These are phyloP conservation scores for Fusarium redolens DNA, from an alignment of 2,329 filamentous ascomycete genomes.

Conservation along the genomic window DNA sequence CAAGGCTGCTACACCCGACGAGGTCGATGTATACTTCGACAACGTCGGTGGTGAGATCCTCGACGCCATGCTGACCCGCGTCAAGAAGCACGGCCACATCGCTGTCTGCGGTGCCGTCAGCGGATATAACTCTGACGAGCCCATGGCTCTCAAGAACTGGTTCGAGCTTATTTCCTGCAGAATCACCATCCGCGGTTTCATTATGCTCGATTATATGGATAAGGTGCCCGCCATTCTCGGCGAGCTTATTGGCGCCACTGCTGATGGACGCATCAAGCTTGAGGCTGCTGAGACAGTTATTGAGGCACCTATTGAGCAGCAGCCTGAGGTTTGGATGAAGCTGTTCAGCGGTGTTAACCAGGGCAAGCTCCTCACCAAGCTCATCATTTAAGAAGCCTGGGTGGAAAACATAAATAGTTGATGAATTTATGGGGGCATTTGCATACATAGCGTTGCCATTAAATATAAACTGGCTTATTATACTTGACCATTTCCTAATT, in stretches of 20 bases:
- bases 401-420: not conserved
- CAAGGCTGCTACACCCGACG: slow-evolving; percentile 42
- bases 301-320: slow-evolving; percentile 43
- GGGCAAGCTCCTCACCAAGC: slow-evolving; percentile 46
- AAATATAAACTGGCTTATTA: not conserved
- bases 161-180: slow-evolving; percentile 45
- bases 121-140: slow-evolving; percentile 44
- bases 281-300: slow-evolving; percentile 42
- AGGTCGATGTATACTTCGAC: slow-evolving; percentile 48
- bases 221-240: slow-evolving; percentile 42
- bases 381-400: slow-evolving; percentile 29
- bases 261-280: slow-evolving; percentile 43
- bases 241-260: slow-evolving; percentile 45
- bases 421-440: not conserved
- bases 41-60: slow-evolving; percentile 45
- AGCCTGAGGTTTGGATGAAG: slow-evolving; percentile 44
- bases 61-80: slow-evolving; percentile 45
- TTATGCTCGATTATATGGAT: slow-evolving; percentile 47
- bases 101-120: slow-evolving; percentile 45
- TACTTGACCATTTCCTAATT: not conserved
- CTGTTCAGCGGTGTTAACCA: slow-evolving; percentile 44
- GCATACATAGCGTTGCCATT: not conserved
- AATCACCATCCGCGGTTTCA: slow-evolving; percentile 43
- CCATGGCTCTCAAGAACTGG: slow-evolving; percentile 46
- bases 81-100: slow-evolving; percentile 43